These are phyloP conservation scores for Phycomyces blakesleeanus DNA, from an alignment of 192 early-diverging fungal species.

Conservation along the genomic window DNA sequence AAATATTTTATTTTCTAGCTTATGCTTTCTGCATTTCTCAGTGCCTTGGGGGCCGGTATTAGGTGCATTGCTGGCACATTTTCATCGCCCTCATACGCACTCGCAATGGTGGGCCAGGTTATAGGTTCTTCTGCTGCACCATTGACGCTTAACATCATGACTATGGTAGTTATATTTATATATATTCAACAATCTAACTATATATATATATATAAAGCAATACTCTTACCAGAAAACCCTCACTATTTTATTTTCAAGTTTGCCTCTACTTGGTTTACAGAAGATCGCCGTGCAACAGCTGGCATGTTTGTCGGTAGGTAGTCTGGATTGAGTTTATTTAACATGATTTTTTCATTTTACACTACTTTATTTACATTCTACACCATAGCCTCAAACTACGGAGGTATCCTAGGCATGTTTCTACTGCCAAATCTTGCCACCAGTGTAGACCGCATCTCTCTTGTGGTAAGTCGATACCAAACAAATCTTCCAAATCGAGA, in stretches of 20 bases:
- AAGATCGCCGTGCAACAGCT: slow-evolving; percentile 31
- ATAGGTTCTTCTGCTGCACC: slow-evolving; percentile 28
- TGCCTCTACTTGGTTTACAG: slow-evolving; percentile 35
- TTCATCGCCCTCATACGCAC: slow-evolving; percentile 20
- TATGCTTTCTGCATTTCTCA: slow-evolving; percentile 23
- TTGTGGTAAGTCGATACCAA: slow-evolving; percentile 13
- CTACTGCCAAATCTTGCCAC: slow-evolving; percentile 29
- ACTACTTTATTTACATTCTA: background rate
- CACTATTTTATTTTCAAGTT: slow-evolving; percentile 27
- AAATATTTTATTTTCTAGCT: slow-evolving; percentile 13
- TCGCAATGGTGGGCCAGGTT: slow-evolving; percentile 31
- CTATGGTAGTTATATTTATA: slow-evolving; percentile 12
- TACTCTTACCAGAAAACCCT: too few species aligned
- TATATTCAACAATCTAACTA: too few species aligned
- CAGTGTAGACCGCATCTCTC: background rate
- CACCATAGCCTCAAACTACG: slow-evolving; percentile 32
- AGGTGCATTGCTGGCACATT: slow-evolving; percentile 23
- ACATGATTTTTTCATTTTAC: background rate
- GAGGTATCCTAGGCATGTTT: slow-evolving; percentile 33
- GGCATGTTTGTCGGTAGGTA: slow-evolving; percentile 34
- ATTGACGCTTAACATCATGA: slow-evolving; percentile 34
- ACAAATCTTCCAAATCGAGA: background rate
- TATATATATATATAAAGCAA: too few species aligned
- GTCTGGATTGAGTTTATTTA: background rate
- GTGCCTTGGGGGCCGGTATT: slow-evolving; percentile 21